phyloP scores from a whole-genome alignment of 108 stramenopile species.

The Fistulifera solaris region DNA sequence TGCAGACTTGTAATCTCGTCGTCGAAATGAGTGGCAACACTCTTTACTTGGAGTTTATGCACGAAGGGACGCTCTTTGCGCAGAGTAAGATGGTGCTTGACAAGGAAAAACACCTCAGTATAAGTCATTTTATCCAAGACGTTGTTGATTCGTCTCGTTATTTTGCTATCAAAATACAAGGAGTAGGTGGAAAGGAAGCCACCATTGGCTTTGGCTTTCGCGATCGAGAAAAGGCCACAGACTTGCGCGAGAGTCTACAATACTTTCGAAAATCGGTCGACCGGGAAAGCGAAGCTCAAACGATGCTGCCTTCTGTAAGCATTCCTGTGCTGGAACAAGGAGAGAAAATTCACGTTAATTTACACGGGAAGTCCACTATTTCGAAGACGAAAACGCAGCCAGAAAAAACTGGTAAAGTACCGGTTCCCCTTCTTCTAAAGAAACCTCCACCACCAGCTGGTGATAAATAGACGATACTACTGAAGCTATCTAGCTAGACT shows the following conservation, averaged over 20 bases:
- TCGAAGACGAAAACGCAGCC: background rate
- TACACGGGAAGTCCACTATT: conserved; percentile 8
- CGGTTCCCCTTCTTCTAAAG: background rate
- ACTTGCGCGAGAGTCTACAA: conserved; percentile 60
- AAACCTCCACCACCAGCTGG: background rate
- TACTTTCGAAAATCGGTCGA: conserved; percentile 46
- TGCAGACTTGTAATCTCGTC: conserved; percentile 47
- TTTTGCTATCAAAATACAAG: conserved; percentile 54
- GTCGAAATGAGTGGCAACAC: conserved; percentile 35
- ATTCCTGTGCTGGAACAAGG: conserved; percentile 53
- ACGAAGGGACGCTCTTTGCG: conserved; percentile 24
- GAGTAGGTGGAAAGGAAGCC: conserved; percentile 31
- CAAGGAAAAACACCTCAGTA: conserved; percentile 5
- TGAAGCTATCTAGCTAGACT: too few relatives aligned
- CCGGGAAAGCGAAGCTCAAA: conserved; percentile 34
- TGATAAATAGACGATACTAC: background rate
- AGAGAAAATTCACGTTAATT: conserved; percentile 65
- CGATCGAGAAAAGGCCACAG: conserved; percentile 64
- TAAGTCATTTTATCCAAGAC: conserved; percentile 62
- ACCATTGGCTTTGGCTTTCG: conserved; percentile 52
- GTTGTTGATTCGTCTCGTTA: conserved; percentile 61
- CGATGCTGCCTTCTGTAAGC: conserved; percentile 16
- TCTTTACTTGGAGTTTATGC: conserved; percentile 22
- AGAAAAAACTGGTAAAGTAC: background rate
- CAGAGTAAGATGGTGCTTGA: conserved; percentile 21